Evolutionary conservation across 148 eudicot species (phyloP).

Genomic region (Fagopyrum tataricum): DNA sequence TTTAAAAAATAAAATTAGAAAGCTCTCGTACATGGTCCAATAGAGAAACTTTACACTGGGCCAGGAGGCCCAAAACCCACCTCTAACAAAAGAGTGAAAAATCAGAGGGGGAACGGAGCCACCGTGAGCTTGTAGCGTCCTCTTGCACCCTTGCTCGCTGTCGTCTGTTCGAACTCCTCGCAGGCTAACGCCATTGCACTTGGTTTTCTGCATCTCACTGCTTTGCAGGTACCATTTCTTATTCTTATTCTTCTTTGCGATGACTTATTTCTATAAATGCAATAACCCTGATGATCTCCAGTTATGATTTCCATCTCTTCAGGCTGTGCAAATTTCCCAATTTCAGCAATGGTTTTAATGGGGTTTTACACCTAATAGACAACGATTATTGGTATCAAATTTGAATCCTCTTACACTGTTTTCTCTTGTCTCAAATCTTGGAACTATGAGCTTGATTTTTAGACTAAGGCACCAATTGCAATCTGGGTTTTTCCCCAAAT

Average conservation of each 20-base stretch:
- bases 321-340: neutral
- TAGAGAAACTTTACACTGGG: neutral
- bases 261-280: neutral
- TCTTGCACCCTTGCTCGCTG: neutral
- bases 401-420: neutral
- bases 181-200: neutral
- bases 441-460: constrained; percentile 48
- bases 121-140: neutral
- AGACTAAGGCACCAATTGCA: constrained; percentile 45
- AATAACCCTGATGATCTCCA: neutral
- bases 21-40: too few species aligned
- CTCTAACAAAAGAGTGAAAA: neutral
- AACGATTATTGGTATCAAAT: neutral
- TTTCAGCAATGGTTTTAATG: neutral
- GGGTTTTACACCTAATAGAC: neutral
- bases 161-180: neutral
- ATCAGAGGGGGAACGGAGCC: neutral
- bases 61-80: neutral
- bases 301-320: neutral
- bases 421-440: neutral
- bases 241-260: neutral
- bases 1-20: too few species aligned
- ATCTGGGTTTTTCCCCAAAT: constrained; percentile 32
- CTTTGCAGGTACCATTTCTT: neutral
- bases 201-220: neutral